Base-by-base conservation (phyloP, 202 grass and related monocot genomes). In the Setaria italica region DNA sequence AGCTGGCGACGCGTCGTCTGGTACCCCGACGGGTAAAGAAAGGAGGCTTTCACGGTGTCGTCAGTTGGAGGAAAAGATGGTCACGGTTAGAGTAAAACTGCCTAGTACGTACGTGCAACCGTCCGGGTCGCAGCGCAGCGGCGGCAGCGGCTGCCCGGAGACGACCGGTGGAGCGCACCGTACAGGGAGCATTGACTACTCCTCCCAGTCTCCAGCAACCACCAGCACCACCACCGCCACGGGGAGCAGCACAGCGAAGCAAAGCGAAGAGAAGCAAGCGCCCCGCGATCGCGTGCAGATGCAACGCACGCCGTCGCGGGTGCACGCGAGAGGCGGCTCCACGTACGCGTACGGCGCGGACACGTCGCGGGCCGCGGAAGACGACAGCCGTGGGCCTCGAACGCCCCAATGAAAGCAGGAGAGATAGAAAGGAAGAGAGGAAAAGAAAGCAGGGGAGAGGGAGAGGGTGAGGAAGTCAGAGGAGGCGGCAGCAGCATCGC, bases 391-490 rank as follows among this genome's bases (percentile, higher is more conserved):
- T 41, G 39, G 39, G 39, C 39, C 39, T 41, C 39, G 39, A 41
- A 41, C 4, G 39, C 39, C 4, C 25, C 25, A 25, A 25, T 25
- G 25, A 25, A 25, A 25, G 25, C 25, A 25, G 25, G 25, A 25
- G 25, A 25, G 25, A 25, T 25, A 25, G 25, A 25, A 25, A 25
- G 25, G 25, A 0, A 25, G 25, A 25, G 25, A 25, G 25, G 25
- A 25, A 25, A 25, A 25, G 25, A 13, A 30, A 0, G 12, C 55
- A 57, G 54, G 2, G 54, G 19, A 0, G 1, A 1, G 9, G 0
- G 64, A 34, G 43, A 62, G 54, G 50, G 37, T 13, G 19, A 2
- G 3, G 46, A 77, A 85, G 88, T 86, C 88, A 86, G 88, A 86
- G 79, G 45, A 14, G 79, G 34, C 64, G 49, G 78, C 33, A 3